Conservation (phyloP, 352 stramenopile genomes). For the Globisporangium parvum region DNA sequence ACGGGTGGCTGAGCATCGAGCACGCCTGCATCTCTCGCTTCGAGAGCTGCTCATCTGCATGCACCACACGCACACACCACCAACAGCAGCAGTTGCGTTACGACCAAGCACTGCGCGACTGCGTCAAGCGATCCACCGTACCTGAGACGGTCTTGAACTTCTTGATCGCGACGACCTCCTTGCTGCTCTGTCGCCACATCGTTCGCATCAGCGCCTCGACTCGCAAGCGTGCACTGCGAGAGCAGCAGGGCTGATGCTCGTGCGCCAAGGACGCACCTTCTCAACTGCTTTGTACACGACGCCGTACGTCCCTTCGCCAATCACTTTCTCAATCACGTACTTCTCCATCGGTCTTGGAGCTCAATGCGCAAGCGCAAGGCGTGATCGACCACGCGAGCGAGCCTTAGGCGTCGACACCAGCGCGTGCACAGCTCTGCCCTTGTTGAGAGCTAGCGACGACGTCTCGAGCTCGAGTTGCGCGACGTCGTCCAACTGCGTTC, state of each 20-base stretch:
- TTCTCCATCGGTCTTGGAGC: constrained; percentile 47
- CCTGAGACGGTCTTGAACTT: constrained; percentile 71
- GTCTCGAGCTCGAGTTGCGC: too few species aligned
- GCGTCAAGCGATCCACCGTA: constrained; percentile 5
- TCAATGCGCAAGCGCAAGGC: too few species aligned
- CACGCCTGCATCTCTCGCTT: constrained; percentile 79
- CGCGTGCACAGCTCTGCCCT: neutral
- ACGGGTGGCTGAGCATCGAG: constrained; percentile 75
- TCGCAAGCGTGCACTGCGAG: neutral
- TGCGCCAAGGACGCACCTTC: constrained; percentile 31
- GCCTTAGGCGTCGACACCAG: neutral
- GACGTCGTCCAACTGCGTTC: too few species aligned
- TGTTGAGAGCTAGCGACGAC: too few species aligned
- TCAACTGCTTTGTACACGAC: constrained; percentile 76
- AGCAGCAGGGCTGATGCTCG: too few species aligned
- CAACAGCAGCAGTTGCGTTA: too few species aligned
- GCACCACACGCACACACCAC: neutral
- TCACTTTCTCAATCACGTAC: constrained; percentile 75
- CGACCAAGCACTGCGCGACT: too few species aligned
- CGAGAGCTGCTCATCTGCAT: constrained; percentile 63
- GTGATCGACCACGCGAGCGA: too few species aligned
- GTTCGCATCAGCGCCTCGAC: neutral
- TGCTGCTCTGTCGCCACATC: constrained; percentile 26
- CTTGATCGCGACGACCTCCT: constrained; percentile 75
- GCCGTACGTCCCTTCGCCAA: constrained; percentile 80